Evolutionary conservation across 371 early-diverging fungal genomes (phyloP).

Genomic region (Syncephalastrum sp.): DNA sequence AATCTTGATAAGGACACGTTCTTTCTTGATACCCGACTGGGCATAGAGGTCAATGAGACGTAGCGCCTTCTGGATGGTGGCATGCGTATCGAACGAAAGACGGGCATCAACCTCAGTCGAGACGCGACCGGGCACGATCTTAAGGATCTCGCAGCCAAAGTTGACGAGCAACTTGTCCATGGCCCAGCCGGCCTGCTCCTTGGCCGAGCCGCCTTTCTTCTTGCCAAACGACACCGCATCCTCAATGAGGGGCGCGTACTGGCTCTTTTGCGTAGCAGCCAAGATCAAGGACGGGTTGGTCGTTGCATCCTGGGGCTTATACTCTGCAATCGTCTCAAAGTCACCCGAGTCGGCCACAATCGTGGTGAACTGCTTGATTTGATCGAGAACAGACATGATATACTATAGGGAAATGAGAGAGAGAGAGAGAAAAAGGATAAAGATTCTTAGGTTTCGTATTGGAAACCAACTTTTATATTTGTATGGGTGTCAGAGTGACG

Average conservation of each 20-base stretch:
- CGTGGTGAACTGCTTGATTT: slow-evolving; percentile 89
- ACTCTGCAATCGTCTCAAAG: slow-evolving; percentile 95
- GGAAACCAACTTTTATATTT: too few relatives aligned
- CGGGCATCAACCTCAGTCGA: slow-evolving; percentile 98
- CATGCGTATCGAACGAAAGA: slow-evolving; percentile 92
- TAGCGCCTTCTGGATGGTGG: slow-evolving; percentile 89
- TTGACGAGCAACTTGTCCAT: slow-evolving; percentile 94
- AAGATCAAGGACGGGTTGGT: slow-evolving; percentile 99
- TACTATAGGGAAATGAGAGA: background rate
- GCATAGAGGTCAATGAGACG: slow-evolving; percentile 90
- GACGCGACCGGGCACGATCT: slow-evolving; percentile 97
- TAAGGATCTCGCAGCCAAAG: slow-evolving; percentile 95
- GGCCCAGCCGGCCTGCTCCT: slow-evolving; percentile 82
- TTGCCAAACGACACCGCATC: slow-evolving; percentile 89
- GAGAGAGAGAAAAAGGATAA: background rate
- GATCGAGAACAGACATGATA: slow-evolving; percentile 68
- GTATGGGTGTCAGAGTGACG: too few relatives aligned
- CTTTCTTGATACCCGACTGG: slow-evolving; percentile 80
- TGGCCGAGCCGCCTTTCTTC: slow-evolving; percentile 59
- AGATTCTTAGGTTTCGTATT: too few relatives aligned
- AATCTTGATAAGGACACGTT: slow-evolving; percentile 96
- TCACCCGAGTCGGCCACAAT: slow-evolving; percentile 99
- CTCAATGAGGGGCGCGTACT: slow-evolving; percentile 87
- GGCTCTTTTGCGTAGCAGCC: slow-evolving; percentile 88
- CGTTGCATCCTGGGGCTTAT: slow-evolving; percentile 98